Conservation (phyloP, 2,329 filamentous ascomycete species). For the Trichoderma koningiopsis region DNA sequence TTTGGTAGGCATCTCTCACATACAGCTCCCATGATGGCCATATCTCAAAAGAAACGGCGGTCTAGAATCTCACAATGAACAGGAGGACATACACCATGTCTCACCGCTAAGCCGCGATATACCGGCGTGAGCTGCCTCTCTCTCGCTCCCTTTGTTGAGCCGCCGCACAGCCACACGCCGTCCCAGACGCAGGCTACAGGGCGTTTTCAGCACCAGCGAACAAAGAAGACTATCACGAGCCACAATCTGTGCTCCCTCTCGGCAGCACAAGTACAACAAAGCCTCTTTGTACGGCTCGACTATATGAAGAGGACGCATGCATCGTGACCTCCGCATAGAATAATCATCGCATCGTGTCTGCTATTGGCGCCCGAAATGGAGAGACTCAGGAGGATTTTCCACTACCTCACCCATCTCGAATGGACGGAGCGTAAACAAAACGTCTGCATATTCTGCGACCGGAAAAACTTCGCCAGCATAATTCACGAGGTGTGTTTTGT, state of each 20-base stretch:
- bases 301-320: neutral
- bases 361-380: neutral
- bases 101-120: neutral
- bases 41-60: neutral
- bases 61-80: neutral
- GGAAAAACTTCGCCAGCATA: neutral
- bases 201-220: slow-evolving; percentile 3
- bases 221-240: neutral
- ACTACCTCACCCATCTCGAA: neutral
- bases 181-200: slow-evolving; percentile 9
- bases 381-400: neutral
- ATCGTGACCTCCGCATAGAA: neutral
- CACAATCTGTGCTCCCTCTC: neutral
- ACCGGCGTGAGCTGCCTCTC: neutral
- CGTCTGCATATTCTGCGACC: neutral
- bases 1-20: neutral
- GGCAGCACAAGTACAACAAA: neutral
- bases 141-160: neutral
- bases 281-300: neutral
- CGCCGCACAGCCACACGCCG: neutral
- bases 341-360: neutral
- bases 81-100: neutral
- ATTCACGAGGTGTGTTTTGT: neutral
- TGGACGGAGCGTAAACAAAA: neutral
- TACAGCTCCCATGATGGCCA: neutral